These are phyloP conservation scores for Exophiala phaeomuriformis DNA, from an alignment of 2,329 filamentous ascomycete species.

Conservation along the genomic window DNA sequence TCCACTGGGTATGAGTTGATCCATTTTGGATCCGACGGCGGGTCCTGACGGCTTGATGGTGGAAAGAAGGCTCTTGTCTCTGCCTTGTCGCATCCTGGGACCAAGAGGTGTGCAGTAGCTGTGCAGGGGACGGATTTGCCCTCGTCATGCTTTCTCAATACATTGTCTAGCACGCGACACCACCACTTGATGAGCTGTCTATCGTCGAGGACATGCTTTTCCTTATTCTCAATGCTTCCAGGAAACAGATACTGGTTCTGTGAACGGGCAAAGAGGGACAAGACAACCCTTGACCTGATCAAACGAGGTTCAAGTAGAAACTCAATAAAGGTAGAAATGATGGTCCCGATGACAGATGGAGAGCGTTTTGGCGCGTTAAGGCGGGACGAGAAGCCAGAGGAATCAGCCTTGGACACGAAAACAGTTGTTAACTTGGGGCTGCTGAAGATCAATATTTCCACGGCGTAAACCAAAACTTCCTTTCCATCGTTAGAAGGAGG, in stretches of 20 bases:
- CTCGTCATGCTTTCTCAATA: constrained; percentile 45
- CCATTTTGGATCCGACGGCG: constrained; percentile 39
- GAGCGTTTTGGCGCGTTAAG: constrained; percentile 56
- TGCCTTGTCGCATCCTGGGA: constrained; percentile 76
- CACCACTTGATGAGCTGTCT: constrained; percentile 90
- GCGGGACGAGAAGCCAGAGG: constrained; percentile 74
- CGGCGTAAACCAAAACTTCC: constrained; percentile 64
- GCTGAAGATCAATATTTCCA: constrained; percentile 83
- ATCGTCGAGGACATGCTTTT: constrained; percentile 89
- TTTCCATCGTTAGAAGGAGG: constrained; percentile 25
- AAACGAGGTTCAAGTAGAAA: constrained; percentile 55
- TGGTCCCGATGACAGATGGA: constrained; percentile 59
- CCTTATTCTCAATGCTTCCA: constrained; percentile 72
- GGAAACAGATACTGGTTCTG: constrained; percentile 95
- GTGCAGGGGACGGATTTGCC: constrained; percentile 14
- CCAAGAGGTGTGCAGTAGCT: constrained; percentile 71
- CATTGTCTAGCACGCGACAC: constrained; percentile 76
- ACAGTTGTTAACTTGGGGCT: constrained; percentile 74
- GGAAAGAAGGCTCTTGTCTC: constrained; percentile 78
- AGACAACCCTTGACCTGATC: constrained; percentile 56
- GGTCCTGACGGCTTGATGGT: constrained; percentile 36
- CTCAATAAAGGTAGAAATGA: constrained; percentile 67
- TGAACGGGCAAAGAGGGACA: constrained; percentile 86
- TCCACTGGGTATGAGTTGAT: constrained; percentile 62
- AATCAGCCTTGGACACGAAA: constrained; percentile 95